phyloP scores from a whole-genome alignment of 2,329 filamentous ascomycete genomes.

The Aspergillus jensenii region DNA sequence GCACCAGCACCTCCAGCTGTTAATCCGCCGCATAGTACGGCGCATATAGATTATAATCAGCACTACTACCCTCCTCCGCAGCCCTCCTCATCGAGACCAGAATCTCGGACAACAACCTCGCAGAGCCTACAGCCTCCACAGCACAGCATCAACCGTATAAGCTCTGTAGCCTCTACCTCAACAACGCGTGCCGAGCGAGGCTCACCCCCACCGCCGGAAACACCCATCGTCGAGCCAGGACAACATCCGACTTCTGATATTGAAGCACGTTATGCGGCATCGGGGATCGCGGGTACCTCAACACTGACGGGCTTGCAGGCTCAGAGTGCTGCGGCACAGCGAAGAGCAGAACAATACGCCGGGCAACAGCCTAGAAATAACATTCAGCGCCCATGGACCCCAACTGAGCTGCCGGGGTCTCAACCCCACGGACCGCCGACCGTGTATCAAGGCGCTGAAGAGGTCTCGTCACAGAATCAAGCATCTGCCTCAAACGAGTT shows the following conservation, averaged over 20 bases:
- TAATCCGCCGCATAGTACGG: slow-evolving; percentile 31
- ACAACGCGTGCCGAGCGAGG: slow-evolving; percentile 90
- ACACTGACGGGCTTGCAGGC: slow-evolving; percentile 74
- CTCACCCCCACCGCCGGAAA: slow-evolving; percentile 92
- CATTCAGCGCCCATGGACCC: slow-evolving; percentile 77
- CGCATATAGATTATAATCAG: slow-evolving; percentile 57
- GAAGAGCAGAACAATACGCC: slow-evolving; percentile 77
- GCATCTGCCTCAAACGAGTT: slow-evolving; percentile 41
- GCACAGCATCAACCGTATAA: slow-evolving; percentile 59
- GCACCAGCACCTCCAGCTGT: slow-evolving; percentile 35
- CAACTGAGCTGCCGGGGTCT: slow-evolving; percentile 83
- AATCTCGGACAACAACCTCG: slow-evolving; percentile 20
- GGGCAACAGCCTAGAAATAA: slow-evolving; percentile 46
- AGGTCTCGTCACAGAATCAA: slow-evolving; percentile 50
- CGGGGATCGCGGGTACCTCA: slow-evolving; percentile 82
- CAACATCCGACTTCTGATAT: slow-evolving; percentile 75
- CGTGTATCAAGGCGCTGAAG: slow-evolving; percentile 82
- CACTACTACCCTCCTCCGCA: slow-evolving; percentile 63
- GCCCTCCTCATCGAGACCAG: slow-evolving; percentile 22
- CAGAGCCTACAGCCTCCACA: slow-evolving; percentile 52
- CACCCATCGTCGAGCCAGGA: slow-evolving; percentile 73
- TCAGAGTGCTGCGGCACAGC: slow-evolving; percentile 77
- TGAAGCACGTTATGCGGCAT: slow-evolving; percentile 85
- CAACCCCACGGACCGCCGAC: slow-evolving; percentile 87
- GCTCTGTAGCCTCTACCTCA: slow-evolving; percentile 86